These are phyloP conservation scores for Aspergillus uvarum DNA, from an alignment of 2,329 filamentous ascomycete species.

Conservation along the genomic window DNA sequence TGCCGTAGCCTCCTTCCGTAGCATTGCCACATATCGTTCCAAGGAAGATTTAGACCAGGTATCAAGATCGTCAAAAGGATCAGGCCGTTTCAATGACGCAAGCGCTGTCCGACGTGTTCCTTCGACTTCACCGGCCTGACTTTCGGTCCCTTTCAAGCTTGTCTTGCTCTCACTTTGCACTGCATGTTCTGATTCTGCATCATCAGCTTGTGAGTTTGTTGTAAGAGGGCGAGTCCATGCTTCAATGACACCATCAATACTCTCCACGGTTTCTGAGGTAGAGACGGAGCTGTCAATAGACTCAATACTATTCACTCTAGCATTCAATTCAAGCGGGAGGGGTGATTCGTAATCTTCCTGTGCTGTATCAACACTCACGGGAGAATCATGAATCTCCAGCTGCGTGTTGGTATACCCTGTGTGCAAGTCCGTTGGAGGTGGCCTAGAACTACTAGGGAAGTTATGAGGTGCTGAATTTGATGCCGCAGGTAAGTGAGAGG, in stretches of 20 bases:
- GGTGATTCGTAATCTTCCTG: slow-evolving; percentile 16
- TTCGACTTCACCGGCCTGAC: slow-evolving; percentile 1
- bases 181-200: not conserved
- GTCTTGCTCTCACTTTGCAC: slow-evolving; percentile 1
- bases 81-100: slow-evolving; percentile 26
- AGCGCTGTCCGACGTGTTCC: slow-evolving; percentile 8
- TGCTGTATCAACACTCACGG: slow-evolving; percentile 24
- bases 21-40: slow-evolving; percentile 55
- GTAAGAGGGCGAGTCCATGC: slow-evolving; percentile 42
- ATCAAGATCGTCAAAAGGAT: slow-evolving; percentile 55
- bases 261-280: slow-evolving; percentile 31
- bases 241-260: slow-evolving; percentile 47
- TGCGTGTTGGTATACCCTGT: slow-evolving; percentile 1
- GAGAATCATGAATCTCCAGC: slow-evolving; percentile 15
- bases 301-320: slow-evolving; percentile 31
- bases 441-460: slow-evolving; percentile 12
- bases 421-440: slow-evolving; percentile 6
- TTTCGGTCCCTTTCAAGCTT: not conserved
- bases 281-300: slow-evolving; percentile 30
- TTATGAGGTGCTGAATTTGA: slow-evolving; percentile 11
- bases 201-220: slow-evolving; percentile 15
- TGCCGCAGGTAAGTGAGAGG: not conserved
- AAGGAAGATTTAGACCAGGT: slow-evolving; percentile 58
- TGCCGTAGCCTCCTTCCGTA: slow-evolving; percentile 52
- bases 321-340: slow-evolving; percentile 27